Percentiles rank a stretch among this genome's conserved stretches.
Evolutionary conservation across 129 eudicot genomes (phyloP).

Genomic region (Pittosporum tobira): DNA sequence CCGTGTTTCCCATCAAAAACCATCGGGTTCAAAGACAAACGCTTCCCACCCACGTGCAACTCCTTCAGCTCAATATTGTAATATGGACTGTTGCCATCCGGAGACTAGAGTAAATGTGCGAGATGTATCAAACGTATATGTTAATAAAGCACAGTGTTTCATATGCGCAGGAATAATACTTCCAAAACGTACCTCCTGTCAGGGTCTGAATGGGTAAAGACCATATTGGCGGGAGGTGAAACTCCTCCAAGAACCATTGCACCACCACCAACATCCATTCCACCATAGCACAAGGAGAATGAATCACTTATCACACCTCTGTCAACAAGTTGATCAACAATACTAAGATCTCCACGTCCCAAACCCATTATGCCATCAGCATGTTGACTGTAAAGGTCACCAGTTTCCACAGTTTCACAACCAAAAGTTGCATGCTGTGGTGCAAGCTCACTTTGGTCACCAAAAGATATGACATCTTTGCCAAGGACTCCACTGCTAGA

Average conservation of each 20-base stretch:
- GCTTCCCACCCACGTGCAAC: slow-evolving; percentile 92
- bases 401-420: slow-evolving; percentile 90
- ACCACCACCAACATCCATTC: slow-evolving; percentile 99
- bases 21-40: slow-evolving; percentile 41
- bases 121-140: slow-evolving; percentile 74
- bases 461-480: slow-evolving; percentile 77
- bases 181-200: slow-evolving; percentile 68
- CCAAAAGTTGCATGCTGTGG: slow-evolving; percentile 95
- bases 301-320: slow-evolving; percentile 82
- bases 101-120: slow-evolving; percentile 98
- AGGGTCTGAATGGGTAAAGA: slow-evolving; percentile 72
- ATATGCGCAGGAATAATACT: slow-evolving; percentile 24
- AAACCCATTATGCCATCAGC: slow-evolving; percentile 99
- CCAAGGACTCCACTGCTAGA: slow-evolving; percentile 97
- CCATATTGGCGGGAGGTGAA: slow-evolving; percentile 72
- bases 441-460: slow-evolving; percentile 76
- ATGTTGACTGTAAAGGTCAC: slow-evolving; percentile 88
- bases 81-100: slow-evolving; percentile 99
- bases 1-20: slow-evolving; percentile 86
- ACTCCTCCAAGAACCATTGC: slow-evolving; percentile 97
- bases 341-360: slow-evolving; percentile 91
- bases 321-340: slow-evolving; percentile 93
- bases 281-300: slow-evolving; percentile 91
- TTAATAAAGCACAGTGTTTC: slow-evolving; percentile 34
- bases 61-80: slow-evolving; percentile 98